Base-by-base conservation (phyloP, 2,329 filamentous ascomycete genomes). In the Claviceps pusilla region DNA sequence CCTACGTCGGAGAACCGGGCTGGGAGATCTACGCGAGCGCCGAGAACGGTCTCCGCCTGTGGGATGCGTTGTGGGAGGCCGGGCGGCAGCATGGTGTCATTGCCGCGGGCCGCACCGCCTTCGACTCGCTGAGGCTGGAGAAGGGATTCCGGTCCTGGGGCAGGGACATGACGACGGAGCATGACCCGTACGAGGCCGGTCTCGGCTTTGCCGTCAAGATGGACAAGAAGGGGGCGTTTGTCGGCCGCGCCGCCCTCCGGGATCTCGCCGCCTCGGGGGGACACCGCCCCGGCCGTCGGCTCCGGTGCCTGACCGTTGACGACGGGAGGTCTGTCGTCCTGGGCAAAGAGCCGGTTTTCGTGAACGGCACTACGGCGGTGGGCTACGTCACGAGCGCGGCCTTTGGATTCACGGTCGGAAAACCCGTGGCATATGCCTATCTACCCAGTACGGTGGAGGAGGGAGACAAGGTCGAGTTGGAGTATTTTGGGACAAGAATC, bases 11-110 rank as follows among this genome's bases (percentile, higher is more conserved):
- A 6, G 80, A 84, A 59, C 66, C 71, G 0, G 80, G 81, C 1
- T 84, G 79, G 78, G 80, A 84, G 61, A 73, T 84, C 24, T 78
- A 81, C 56, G 73, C 79, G 1, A 80, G 71, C 39, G 76, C 80
- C 0, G 80, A 83, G 31, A 73, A 77, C 45, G 80, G 80, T 0
- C 72, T 73, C 12, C 68, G 72, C 1, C 67, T 84, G 0, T 84
- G 81, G 81, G 79, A 83, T 57, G 68, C 69, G 0, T 64, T 84
- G 1, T 81, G 68, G 69, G 63, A 73, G 37, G 76, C 77, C 1
- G 80, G 80, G 0, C 72, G 76, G 57, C 59, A 68, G 0, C 71
- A 79, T 14, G 80, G 79, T 1, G 63, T 83, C 3, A 68, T 83
- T 14, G 77, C 80, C 0, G 80, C 76, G 0, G 81, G 80, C 0